Percentiles rank a stretch among this genome's conserved stretches.
Evolutionary conservation across 768 basidiomycete species (phyloP).

Genomic region (Gloeostereum incarnatum): DNA sequence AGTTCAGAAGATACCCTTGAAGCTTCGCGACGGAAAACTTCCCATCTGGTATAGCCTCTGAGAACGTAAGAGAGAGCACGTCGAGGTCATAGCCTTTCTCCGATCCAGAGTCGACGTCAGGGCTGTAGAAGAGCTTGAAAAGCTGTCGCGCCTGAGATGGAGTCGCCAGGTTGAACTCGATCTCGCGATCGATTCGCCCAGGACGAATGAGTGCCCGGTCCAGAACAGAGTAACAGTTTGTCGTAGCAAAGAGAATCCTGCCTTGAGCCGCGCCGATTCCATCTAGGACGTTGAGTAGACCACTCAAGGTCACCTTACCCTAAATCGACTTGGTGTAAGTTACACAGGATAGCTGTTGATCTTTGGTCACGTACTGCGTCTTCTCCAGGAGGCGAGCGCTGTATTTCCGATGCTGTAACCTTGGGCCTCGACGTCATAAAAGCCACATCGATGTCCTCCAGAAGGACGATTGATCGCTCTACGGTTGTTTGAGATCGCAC

Average conservation of each 20-base stretch:
- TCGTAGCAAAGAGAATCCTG: slow-evolving; percentile 35
- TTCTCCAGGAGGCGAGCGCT: no score
- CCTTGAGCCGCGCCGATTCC: slow-evolving; percentile 20
- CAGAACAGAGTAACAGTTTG: slow-evolving; percentile 61
- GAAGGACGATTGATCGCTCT: no score
- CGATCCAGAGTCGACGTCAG: slow-evolving; percentile 16
- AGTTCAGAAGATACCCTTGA: slow-evolving; percentile 41
- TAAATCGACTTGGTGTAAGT: no score
- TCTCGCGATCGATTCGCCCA: slow-evolving; percentile 72
- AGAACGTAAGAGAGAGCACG: slow-evolving; percentile 47
- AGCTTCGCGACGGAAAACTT: slow-evolving; percentile 40
- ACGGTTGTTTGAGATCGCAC: no score
- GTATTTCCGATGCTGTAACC: no score
- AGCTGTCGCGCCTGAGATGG: slow-evolving; percentile 57
- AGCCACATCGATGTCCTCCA: no score
- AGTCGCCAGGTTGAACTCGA: slow-evolving; percentile 72
- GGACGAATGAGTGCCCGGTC: slow-evolving; percentile 71
- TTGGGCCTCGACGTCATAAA: no score
- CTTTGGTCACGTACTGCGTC: no score
- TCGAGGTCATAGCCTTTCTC: no score
- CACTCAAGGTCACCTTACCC: slow-evolving; percentile 2
- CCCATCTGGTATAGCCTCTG: slow-evolving; percentile 37
- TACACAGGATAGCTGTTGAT: no score
- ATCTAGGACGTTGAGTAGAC: slow-evolving; percentile 20
- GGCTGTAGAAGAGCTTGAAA: slow-evolving; percentile 61